phyloP scores from a whole-genome alignment of 352 stramenopile genomes.

The Phytophthora parvispora region DNA sequence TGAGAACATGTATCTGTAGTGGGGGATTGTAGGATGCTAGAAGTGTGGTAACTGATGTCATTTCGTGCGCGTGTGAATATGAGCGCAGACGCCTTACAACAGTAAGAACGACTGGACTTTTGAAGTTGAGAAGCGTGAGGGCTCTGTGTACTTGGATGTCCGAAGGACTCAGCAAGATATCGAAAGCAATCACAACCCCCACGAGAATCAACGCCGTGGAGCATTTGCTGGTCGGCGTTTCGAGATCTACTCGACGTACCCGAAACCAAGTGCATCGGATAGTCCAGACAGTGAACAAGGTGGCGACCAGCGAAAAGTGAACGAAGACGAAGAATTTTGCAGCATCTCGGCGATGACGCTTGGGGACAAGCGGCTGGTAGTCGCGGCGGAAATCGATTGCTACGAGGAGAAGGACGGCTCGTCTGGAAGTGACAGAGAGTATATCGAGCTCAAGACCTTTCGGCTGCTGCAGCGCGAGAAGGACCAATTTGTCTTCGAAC shows the following conservation, averaged over 20 bases:
- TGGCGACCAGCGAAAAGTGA: conserved; percentile 40
- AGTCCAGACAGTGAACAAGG: not conserved
- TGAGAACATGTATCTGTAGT: conserved; percentile 35
- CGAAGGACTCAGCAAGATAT: conserved; percentile 57
- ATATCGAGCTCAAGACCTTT: conserved; percentile 85
- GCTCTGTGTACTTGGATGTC: conserved; percentile 77
- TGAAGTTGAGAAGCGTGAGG: conserved; percentile 57
- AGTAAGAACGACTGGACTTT: conserved; percentile 79
- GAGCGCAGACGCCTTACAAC: conserved; percentile 81
- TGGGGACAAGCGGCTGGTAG: conserved; percentile 57
- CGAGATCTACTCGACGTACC: conserved; percentile 65
- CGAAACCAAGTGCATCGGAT: not conserved
- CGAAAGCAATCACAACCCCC: conserved; percentile 46
- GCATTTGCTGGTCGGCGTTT: conserved; percentile 81
- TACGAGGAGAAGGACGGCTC: conserved; percentile 33
- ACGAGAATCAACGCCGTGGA: conserved; percentile 62
- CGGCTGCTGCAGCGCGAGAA: conserved; percentile 64
- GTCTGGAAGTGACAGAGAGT: conserved; percentile 13
- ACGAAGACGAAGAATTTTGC: conserved; percentile 80
- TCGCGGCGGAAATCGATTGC: conserved; percentile 79
- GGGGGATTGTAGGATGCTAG: not conserved
- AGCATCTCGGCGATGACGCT: conserved; percentile 69
- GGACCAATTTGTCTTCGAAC: conserved; percentile 79
- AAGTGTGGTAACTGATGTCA: not conserved
- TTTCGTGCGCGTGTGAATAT: conserved; percentile 7